Conservation (phyloP, 2,329 filamentous ascomycete genomes). For the Fusarium guadeloupense region DNA sequence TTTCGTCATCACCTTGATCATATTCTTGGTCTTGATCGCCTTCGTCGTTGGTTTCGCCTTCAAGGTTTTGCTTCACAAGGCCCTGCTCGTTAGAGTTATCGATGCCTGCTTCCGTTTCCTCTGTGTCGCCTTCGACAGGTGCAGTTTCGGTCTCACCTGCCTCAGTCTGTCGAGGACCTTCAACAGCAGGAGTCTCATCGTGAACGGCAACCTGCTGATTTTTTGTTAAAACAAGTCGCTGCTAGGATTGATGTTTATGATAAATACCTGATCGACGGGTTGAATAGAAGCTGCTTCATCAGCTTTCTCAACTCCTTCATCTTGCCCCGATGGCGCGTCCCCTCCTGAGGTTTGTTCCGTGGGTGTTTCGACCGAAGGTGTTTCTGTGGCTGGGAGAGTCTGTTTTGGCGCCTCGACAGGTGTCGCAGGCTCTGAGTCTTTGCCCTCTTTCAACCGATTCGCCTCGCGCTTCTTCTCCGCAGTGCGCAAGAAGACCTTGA, state of each 20-base stretch:
- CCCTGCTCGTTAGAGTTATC: constrained; percentile 36
- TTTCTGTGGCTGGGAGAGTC: constrained; percentile 42
- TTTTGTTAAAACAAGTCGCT: background rate
- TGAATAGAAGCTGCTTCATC: constrained; percentile 15
- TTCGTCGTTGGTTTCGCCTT: constrained; percentile 36
- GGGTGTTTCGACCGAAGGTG: constrained; percentile 31
- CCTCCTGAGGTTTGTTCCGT: constrained; percentile 16
- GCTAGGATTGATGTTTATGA: background rate
- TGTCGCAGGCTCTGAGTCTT: constrained; percentile 52
- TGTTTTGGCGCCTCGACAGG: constrained; percentile 54
- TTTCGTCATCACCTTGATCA: constrained; percentile 43
- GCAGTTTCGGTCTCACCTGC: constrained; percentile 22
- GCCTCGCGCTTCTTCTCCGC: constrained; percentile 89
- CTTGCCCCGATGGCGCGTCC: constrained; percentile 13
- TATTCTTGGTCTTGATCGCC: constrained; percentile 40
- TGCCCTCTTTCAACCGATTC: constrained; percentile 61
- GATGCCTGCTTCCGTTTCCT: constrained; percentile 21
- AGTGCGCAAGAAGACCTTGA: constrained; percentile 89
- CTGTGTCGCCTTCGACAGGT: constrained; percentile 22
- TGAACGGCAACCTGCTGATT: constrained; percentile 6
- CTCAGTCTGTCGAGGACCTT: constrained; percentile 21
- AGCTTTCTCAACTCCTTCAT: constrained; percentile 5
- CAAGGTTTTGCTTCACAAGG: constrained; percentile 29
- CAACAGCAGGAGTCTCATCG: background rate
- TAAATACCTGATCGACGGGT: constrained; percentile 30